Base-by-base conservation (phyloP, 192 early-diverging fungal genomes). In the Radiomyces spectabilis region DNA sequence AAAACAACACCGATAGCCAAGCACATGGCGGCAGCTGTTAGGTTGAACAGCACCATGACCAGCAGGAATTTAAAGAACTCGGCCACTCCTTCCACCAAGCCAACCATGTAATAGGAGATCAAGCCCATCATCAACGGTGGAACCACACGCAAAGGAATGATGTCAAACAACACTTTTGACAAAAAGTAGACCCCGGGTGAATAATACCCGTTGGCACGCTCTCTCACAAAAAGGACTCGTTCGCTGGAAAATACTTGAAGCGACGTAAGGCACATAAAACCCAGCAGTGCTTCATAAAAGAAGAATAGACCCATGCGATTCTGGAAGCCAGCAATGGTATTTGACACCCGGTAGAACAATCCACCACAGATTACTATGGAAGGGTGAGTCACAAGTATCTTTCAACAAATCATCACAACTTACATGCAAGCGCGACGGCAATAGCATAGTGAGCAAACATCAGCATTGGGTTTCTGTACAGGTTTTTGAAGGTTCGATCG, bases 21-120 rank as follows among this genome's bases (percentile, higher is more conserved):
- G 57, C 89, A 92, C 12, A 81, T 65, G 18, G 84, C 80, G 4
- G 89, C 89, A 1, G 86, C 83, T 0, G 86, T 84, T 24, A 88
- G 45, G 59, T 89, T 89, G 74, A 91, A 91, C 19, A 91, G 59
- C 3, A 91, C 82, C 27, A 94, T 77, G 7, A 87, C 85, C 24
- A 89, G 60, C 16, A 91, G 63, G 63, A 88, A 87, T 40, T 83
- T 80, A 15, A 90, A 68, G 64, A 82, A 82, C 39, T 86, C 84
- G 19, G 57, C 34, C 16, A 71, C 60, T 0, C 75, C 79, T 15
- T 83, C 70, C 0, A 86, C 73, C 1, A 92, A 75, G 0, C 92
- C 92, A 1, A 89, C 86, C 84, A 94, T 88, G 33, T 82, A 82
- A 69, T 92, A 94, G 21, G 78, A 77, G 62, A 94, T 94, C 13